These are phyloP conservation scores for Epichloe elymi DNA, from an alignment of 2,329 filamentous ascomycete genomes.

Conservation along the genomic window DNA sequence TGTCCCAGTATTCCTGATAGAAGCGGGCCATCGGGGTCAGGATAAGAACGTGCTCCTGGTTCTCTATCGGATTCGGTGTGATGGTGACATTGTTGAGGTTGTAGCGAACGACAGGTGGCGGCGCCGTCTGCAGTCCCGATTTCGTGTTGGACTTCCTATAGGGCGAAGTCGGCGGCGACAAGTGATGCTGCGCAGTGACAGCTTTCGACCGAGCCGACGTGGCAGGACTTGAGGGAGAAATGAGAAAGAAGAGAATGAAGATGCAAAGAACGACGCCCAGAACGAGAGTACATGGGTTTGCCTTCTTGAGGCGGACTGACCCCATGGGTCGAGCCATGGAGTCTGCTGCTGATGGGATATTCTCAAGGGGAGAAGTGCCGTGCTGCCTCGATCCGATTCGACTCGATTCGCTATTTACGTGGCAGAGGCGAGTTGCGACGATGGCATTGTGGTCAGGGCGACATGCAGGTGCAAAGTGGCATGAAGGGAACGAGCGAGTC, in stretches of 20 bases:
- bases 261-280: conserved; percentile 61
- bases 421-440: conserved; percentile 4
- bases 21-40: conserved; percentile 88
- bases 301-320: conserved; percentile 62
- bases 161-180: conserved; percentile 29
- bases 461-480: background rate
- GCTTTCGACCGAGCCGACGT: conserved; percentile 32
- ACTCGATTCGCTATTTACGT: conserved; percentile 1
- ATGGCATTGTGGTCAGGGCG: conserved; percentile 6
- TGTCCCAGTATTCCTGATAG: conserved; percentile 93
- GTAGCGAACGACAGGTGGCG: conserved; percentile 84
- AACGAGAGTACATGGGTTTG: conserved; percentile 62
- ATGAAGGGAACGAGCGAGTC: background rate
- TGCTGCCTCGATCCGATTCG: background rate
- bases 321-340: conserved; percentile 46
- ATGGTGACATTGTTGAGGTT: conserved; percentile 91
- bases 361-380: background rate
- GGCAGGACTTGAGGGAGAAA: conserved; percentile 37
- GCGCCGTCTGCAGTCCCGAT: conserved; percentile 23
- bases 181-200: conserved; percentile 31
- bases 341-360: conserved; percentile 2
- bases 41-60: conserved; percentile 77
- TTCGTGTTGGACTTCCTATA: conserved; percentile 27
- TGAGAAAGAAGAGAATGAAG: conserved; percentile 53
- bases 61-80: conserved; percentile 59